phyloP scores from a whole-genome alignment of 495 filamentous ascomycete genomes.

The Penicillium cataractarum region DNA sequence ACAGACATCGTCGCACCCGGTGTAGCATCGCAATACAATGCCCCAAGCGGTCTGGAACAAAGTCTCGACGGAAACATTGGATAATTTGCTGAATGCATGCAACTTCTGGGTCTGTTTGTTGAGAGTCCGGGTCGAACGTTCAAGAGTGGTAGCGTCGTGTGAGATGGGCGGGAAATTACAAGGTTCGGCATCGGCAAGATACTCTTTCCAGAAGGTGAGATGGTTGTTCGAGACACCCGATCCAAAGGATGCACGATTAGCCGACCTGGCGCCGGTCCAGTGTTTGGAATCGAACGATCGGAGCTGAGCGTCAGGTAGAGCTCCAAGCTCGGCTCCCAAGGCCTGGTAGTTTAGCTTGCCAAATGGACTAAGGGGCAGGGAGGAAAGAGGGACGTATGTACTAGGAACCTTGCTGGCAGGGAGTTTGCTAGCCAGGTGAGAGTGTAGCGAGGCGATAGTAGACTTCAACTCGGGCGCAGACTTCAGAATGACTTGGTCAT shows the following conservation, averaged over 20 bases:
- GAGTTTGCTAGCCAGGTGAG: conserved; percentile 29
- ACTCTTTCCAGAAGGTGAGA: conserved; percentile 54
- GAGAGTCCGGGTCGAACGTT: conserved; percentile 22
- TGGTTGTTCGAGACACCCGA: conserved; percentile 27
- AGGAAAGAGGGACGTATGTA: conserved; percentile 57
- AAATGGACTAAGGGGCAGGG: conserved; percentile 54
- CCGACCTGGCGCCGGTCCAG: conserved; percentile 19
- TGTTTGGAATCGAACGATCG: conserved; percentile 20
- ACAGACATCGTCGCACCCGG: conserved; percentile 54
- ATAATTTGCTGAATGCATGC: conserved; percentile 39
- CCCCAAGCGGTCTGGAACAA: conserved; percentile 58
- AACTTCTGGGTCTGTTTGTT: conserved; percentile 36
- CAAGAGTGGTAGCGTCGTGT: conserved; percentile 14
- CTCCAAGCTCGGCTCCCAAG: conserved; percentile 22
- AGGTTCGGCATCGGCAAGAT: conserved; percentile 53
- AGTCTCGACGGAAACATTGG: conserved; percentile 31
- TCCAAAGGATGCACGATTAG: conserved; percentile 10
- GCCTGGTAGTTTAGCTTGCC: conserved; percentile 52
- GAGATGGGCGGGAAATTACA: conserved; percentile 55
- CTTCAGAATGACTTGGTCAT: conserved; percentile 16
- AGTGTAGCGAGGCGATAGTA: conserved; percentile 23
- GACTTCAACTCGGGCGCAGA: conserved; percentile 24
- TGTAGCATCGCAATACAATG: conserved; percentile 56
- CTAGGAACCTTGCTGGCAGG: conserved; percentile 61
- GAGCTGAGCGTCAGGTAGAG: conserved; percentile 18